Conservation (phyloP, 2,329 filamentous ascomycete genomes). For the Dothideomycetes sp. region DNA sequence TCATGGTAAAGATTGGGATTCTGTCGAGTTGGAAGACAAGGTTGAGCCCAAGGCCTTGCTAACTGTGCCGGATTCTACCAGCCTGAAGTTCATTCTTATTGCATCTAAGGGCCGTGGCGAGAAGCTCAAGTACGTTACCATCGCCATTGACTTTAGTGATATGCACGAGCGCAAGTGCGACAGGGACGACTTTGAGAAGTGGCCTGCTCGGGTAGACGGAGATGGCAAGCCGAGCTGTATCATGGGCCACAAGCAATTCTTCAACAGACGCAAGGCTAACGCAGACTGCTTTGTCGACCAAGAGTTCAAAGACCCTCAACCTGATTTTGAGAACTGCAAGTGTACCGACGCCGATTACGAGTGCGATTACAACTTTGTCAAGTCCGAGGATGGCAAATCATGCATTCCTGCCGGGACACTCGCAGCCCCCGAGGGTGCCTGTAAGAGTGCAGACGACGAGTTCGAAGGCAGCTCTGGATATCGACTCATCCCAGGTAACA, state of each 20-base stretch:
- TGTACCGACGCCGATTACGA: constrained; percentile 84
- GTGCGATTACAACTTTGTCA: constrained; percentile 86
- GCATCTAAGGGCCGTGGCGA: constrained; percentile 46
- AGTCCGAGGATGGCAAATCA: constrained; percentile 48
- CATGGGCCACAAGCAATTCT: constrained; percentile 93
- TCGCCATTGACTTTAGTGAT: constrained; percentile 73
- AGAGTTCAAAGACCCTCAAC: constrained; percentile 68
- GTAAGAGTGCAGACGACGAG: constrained; percentile 58
- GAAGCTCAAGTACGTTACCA: constrained; percentile 38
- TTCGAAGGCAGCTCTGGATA: constrained; percentile 85
- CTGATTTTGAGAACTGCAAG: constrained; percentile 62
- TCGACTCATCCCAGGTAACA: constrained; percentile 66
- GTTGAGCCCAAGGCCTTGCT: constrained; percentile 66
- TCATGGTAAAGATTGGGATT: constrained; percentile 76
- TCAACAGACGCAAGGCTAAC: constrained; percentile 71
- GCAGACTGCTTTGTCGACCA: constrained; percentile 82
- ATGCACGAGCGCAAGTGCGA: constrained; percentile 73
- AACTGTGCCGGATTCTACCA: constrained; percentile 86
- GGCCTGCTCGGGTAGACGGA: constrained; percentile 73
- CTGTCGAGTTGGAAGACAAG: constrained; percentile 53
- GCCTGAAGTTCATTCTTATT: constrained; percentile 76
- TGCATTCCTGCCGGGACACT: constrained; percentile 58
- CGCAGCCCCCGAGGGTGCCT: constrained; percentile 58
- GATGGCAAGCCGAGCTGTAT: constrained; percentile 76
- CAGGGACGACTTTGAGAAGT: constrained; percentile 68